Evolutionary conservation across 1,139 yeast species (phyloP).

Genomic region (Kluyveromyces sp.): DNA sequence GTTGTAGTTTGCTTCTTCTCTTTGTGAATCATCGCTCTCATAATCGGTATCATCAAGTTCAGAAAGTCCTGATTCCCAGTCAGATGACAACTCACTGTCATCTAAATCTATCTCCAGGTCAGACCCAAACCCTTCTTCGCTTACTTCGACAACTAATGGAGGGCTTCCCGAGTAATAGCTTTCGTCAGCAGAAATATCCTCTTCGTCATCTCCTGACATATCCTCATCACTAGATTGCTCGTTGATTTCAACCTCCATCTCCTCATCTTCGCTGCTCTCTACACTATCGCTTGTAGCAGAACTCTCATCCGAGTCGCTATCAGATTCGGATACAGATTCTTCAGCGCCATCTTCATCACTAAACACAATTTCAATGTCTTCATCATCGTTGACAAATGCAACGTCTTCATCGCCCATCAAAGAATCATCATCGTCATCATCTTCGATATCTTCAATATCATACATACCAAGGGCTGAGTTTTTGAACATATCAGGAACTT

Average conservation of each 20-base stretch:
- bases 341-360: conserved; percentile 30
- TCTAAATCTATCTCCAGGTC: conserved; percentile 28
- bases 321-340: conserved; percentile 19
- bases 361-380: conserved; percentile 36
- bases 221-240: conserved; percentile 24
- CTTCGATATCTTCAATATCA: conserved; percentile 70
- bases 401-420: conserved; percentile 31
- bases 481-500: conserved; percentile 73
- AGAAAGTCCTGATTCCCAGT: conserved; percentile 31
- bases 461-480: conserved; percentile 93
- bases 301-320: conserved; percentile 14
- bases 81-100: conserved; percentile 33
- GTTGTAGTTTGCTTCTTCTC: conserved; percentile 10
- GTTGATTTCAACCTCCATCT: conserved; percentile 30
- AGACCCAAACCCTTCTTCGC: conserved; percentile 31
- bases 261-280: conserved; percentile 19
- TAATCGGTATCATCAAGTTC: conserved; percentile 24
- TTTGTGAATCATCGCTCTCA: conserved; percentile 13
- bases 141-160: conserved; percentile 27
- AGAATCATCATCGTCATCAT: conserved; percentile 46
- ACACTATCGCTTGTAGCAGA: conserved; percentile 20
- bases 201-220: conserved; percentile 12
- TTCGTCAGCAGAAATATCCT: conserved; percentile 18
- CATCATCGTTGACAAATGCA: conserved; percentile 34
- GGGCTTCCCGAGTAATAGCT: conserved; percentile 7